These are phyloP conservation scores for Ajuga reptans DNA, from an alignment of 305 asterid genomes.

Conservation along the genomic window DNA sequence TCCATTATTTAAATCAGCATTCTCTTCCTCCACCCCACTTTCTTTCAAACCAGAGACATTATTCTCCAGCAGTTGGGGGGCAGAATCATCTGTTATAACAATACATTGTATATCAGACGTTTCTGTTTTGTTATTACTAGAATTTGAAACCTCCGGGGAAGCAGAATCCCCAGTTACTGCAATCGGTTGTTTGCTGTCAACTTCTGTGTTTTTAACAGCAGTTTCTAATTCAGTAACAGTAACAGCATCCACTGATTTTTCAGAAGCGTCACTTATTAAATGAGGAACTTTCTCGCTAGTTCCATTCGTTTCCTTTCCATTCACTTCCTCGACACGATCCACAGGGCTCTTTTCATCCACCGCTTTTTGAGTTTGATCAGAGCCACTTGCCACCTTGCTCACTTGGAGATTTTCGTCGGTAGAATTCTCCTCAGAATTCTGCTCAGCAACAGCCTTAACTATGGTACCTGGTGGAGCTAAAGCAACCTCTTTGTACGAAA, in stretches of 20 bases:
- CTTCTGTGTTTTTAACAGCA: conserved; percentile 22
- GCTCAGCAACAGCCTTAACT: conserved; percentile 63
- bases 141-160: conserved; percentile 24
- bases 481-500: conserved; percentile 90
- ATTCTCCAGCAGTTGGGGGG: conserved; percentile 30
- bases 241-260: conserved; percentile 21
- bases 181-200: conserved; percentile 20
- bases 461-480: conserved; percentile 78
- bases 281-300: conserved; percentile 24
- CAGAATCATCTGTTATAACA: conserved; percentile 22
- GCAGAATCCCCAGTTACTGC: conserved; percentile 30
- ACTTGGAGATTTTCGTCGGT: conserved; percentile 28
- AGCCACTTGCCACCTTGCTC: conserved; percentile 25
- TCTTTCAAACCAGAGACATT: conserved; percentile 22
- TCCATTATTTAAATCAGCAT: conserved; percentile 22
- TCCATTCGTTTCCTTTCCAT: conserved; percentile 14
- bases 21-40: conserved; percentile 26
- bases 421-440: conserved; percentile 36
- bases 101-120: conserved; percentile 21
- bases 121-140: conserved; percentile 18
- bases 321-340: conserved; percentile 26
- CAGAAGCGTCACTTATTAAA: conserved; percentile 25
- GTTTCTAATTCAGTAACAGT: conserved; percentile 24
- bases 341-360: conserved; percentile 26
- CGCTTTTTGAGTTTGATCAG: conserved; percentile 27